Conservation (phyloP, 805 yeast genomes). For the Spencermartinsiella europaea region DNA sequence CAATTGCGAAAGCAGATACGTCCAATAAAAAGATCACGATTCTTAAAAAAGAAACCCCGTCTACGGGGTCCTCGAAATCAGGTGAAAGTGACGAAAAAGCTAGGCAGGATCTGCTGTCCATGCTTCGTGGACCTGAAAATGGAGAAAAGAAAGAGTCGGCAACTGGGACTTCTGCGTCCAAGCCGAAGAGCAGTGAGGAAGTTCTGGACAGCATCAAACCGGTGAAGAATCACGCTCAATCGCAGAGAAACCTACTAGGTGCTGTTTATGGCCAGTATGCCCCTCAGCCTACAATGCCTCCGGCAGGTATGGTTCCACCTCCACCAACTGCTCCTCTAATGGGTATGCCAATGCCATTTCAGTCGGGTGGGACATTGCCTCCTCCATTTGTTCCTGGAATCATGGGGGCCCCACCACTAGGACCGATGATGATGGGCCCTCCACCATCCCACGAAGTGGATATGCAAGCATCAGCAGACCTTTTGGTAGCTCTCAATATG, state of each 20-base stretch:
- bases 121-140: constrained; percentile 8
- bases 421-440: neutral
- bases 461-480: constrained; percentile 20
- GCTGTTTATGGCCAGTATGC: constrained; percentile 19
- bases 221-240: constrained; percentile 13
- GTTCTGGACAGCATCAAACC: constrained; percentile 16
- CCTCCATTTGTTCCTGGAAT: constrained; percentile 16
- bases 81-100: constrained; percentile 19
- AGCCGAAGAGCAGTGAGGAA: constrained; percentile 13
- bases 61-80: neutral
- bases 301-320: constrained; percentile 27
- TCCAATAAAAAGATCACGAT: constrained; percentile 2
- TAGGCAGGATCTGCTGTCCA: constrained; percentile 19
- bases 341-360: constrained; percentile 6
- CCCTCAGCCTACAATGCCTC: constrained; percentile 24
- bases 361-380: constrained; percentile 7
- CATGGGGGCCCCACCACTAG: neutral
- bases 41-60: neutral
- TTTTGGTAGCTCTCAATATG: constrained; percentile 23
- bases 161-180: neutral
- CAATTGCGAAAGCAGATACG: neutral
- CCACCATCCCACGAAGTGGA: constrained; percentile 12
- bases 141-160: neutral
- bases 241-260: constrained; percentile 18
- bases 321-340: constrained; percentile 19